These are phyloP conservation scores for Ramalina peruviana DNA, from an alignment of 495 filamentous ascomycete species.

Conservation along the genomic window DNA sequence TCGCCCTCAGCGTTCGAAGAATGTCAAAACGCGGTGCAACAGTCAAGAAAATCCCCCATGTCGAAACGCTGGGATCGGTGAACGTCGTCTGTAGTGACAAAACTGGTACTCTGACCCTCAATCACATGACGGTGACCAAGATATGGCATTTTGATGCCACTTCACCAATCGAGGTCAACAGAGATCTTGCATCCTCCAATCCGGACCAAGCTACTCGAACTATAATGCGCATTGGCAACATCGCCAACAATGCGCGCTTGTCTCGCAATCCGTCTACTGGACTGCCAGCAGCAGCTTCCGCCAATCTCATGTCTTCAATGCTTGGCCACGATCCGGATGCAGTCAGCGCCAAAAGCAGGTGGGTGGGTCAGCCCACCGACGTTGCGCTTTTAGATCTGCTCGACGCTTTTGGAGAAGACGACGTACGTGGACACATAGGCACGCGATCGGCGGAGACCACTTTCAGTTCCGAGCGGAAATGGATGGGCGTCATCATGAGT, in stretches of 20 bases:
- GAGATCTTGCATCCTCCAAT: constrained; percentile 47
- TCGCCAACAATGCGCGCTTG: constrained; percentile 87
- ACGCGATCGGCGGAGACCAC: constrained; percentile 69
- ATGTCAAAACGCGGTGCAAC: constrained; percentile 93
- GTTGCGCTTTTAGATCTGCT: constrained; percentile 87
- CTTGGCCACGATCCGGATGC: constrained; percentile 44
- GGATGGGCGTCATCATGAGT: constrained; percentile 92
- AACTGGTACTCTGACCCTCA: constrained; percentile 88
- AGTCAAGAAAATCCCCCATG: constrained; percentile 86
- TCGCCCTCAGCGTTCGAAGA: constrained; percentile 83
- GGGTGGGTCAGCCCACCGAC: constrained; percentile 95
- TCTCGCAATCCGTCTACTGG: constrained; percentile 45
- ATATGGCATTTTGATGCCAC: constrained; percentile 80
- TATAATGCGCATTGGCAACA: constrained; percentile 80
- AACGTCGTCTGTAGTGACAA: constrained; percentile 99
- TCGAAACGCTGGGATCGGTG: constrained; percentile 94
- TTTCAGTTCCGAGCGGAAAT: constrained; percentile 94
- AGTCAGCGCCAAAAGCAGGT: constrained; percentile 58
- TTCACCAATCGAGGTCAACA: constrained; percentile 58
- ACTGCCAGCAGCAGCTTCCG: constrained; percentile 52
- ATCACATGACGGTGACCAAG: constrained; percentile 96
- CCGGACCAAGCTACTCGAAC: constrained; percentile 60
- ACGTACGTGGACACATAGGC: constrained; percentile 74
- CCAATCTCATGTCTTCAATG: constrained; percentile 65
- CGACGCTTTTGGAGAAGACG: constrained; percentile 78